These are phyloP conservation scores for Trapa bicornis DNA, from an alignment of 345 rosid genomes.

Conservation along the genomic window DNA sequence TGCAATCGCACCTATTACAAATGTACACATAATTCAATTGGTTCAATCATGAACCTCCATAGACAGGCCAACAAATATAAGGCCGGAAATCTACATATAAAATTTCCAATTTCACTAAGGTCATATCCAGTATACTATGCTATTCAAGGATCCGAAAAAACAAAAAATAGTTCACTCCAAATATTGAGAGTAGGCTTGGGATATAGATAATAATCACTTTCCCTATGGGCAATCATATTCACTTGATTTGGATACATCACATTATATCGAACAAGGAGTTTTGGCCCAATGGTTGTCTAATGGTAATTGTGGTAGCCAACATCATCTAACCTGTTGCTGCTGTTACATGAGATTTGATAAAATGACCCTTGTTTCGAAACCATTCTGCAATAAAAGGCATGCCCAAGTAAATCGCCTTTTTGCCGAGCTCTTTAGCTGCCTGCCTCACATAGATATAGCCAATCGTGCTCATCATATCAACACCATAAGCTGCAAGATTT, in stretches of 20 bases:
- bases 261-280: background rate
- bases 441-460: slow-evolving; percentile 89
- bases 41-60: background rate
- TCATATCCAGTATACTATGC: background rate
- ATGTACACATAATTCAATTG: background rate
- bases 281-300: background rate
- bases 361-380: slow-evolving; percentile 96
- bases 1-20: slow-evolving; percentile 72
- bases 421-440: slow-evolving; percentile 95
- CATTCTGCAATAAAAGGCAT: slow-evolving; percentile 97
- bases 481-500: slow-evolving; percentile 69
- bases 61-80: background rate
- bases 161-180: background rate
- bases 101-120: background rate
- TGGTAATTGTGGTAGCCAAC: background rate
- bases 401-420: slow-evolving; percentile 72
- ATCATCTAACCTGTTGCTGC: slow-evolving; percentile 81
- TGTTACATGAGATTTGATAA: slow-evolving; percentile 89
- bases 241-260: background rate
- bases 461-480: slow-evolving; percentile 85
- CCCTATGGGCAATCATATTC: background rate
- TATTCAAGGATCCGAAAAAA: background rate
- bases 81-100: background rate
- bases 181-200: background rate
- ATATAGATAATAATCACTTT: background rate